Evolutionary conservation across 768 basidiomycete genomes (phyloP).

Genomic region (Russula sp.): DNA sequence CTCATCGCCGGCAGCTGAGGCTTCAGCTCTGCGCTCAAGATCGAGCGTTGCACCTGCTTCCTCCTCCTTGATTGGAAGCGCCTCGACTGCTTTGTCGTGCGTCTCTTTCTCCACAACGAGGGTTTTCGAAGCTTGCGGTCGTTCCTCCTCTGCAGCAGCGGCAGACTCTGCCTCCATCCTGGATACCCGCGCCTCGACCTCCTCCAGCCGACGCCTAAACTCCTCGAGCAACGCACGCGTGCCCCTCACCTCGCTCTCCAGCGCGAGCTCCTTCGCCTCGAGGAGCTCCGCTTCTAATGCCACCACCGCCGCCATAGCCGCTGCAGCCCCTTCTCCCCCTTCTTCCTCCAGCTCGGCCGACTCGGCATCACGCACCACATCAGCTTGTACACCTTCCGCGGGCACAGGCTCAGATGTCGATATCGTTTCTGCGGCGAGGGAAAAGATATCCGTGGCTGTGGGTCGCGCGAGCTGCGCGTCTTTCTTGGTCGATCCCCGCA

Average conservation of each 20-base stretch:
- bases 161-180: conserved; percentile 26
- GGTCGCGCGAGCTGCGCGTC: conserved; percentile 20
- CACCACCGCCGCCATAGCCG: background rate
- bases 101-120: background rate
- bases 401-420: background rate
- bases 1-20: too few species aligned
- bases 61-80: background rate
- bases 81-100: background rate
- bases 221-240: conserved; percentile 26
- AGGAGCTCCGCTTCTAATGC: conserved; percentile 5
- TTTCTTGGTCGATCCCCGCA: conserved; percentile 7
- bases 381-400: background rate
- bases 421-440: background rate
- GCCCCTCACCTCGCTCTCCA: conserved; percentile 23
- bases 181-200: conserved; percentile 27
- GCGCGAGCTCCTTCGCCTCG: conserved; percentile 20
- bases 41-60: background rate
- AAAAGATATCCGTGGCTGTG: conserved; percentile 29
- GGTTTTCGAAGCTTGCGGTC: background rate
- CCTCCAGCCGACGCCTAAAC: conserved; percentile 27
- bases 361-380: background rate
- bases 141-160: background rate
- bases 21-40: background rate
- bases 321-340: background rate
- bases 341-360: background rate